Percentiles rank a stretch among this genome's conserved stretches.
Conservation (phyloP, 1,139 yeast genomes). For the Nadsonia starkeyi-henricii region DNA sequence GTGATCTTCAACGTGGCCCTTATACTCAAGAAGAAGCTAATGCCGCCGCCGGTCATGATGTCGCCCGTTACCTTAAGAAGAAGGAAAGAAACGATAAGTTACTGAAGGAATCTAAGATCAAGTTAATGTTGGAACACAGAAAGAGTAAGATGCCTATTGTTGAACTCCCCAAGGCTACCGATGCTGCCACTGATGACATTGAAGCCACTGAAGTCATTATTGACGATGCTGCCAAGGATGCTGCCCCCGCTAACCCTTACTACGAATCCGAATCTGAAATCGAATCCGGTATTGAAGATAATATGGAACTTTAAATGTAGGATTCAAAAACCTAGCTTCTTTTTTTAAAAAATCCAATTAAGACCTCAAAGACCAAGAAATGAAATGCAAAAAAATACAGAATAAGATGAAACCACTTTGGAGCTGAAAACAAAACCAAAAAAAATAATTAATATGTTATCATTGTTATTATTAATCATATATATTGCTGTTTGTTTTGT, state of each 20-base stretch:
- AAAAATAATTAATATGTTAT: too few relatives aligned
- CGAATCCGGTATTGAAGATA: constrained; percentile 13
- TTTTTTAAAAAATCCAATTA: too few relatives aligned
- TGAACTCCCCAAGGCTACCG: not conserved
- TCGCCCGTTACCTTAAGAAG: constrained; percentile 44
- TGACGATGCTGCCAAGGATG: not conserved
- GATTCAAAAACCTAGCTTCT: too few relatives aligned
- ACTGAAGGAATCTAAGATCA: not conserved
- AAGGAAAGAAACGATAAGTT: constrained; percentile 12
- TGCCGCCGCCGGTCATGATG: constrained; percentile 74
- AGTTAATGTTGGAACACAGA: constrained; percentile 5
- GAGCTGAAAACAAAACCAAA: too few relatives aligned
- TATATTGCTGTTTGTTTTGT: too few relatives aligned
- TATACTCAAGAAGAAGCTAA: constrained; percentile 80
- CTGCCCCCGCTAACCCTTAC: constrained; percentile 1
- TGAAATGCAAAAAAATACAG: too few relatives aligned
- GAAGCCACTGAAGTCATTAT: not conserved
- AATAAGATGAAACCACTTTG: too few relatives aligned
- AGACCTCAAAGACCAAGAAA: too few relatives aligned
- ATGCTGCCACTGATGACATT: not conserved
- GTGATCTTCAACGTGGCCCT: constrained; percentile 61
- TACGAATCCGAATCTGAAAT: constrained; percentile 12
- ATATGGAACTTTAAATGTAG: constrained; percentile 2
- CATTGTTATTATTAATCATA: too few relatives aligned
- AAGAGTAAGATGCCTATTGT: constrained; percentile 5